Conservation (phyloP, 257 asterid genomes). For the Hygrophila difformis region DNA sequence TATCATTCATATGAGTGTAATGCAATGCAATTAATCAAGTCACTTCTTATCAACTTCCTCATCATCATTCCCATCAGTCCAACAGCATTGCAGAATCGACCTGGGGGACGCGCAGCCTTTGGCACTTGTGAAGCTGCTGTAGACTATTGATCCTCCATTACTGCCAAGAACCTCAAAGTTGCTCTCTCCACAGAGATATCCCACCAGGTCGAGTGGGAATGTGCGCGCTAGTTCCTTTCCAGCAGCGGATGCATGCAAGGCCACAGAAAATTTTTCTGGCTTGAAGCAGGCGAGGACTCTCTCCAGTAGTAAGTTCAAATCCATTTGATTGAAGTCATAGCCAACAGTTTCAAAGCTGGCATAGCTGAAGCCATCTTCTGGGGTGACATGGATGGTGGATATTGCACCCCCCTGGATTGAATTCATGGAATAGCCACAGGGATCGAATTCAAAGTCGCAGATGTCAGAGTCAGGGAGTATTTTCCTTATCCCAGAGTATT, state of each 20-base stretch:
- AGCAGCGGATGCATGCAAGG: constrained; percentile 42
- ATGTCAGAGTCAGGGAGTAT: constrained; percentile 63
- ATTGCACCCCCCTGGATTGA: constrained; percentile 53
- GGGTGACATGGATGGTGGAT: constrained; percentile 71
- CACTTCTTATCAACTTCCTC: constrained; percentile 46
- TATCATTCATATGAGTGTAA: no score
- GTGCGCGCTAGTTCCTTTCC: constrained; percentile 27
- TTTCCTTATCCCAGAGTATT: constrained; percentile 53
- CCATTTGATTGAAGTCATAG: constrained; percentile 38
- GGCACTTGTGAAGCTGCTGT: constrained; percentile 33
- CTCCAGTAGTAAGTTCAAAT: constrained; percentile 37
- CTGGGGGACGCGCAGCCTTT: constrained; percentile 55
- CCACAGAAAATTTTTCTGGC: constrained; percentile 60
- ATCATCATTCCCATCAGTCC: constrained; percentile 68
- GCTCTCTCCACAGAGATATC: constrained; percentile 46
- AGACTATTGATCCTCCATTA: constrained; percentile 39
- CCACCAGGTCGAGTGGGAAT: constrained; percentile 21
- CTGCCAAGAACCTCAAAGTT: constrained; percentile 35
- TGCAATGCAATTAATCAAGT: no score
- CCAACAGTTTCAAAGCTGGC: constrained; percentile 83
- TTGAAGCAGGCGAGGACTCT: constrained; percentile 69
- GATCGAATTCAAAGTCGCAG: constrained; percentile 75
- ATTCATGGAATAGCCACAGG: constrained; percentile 89
- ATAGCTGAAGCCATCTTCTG: constrained; percentile 83
- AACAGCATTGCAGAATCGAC: constrained; percentile 47